Base-by-base conservation (phyloP, 2,329 filamentous ascomycete genomes). In the Phaeosphaeriaceae sp. region DNA sequence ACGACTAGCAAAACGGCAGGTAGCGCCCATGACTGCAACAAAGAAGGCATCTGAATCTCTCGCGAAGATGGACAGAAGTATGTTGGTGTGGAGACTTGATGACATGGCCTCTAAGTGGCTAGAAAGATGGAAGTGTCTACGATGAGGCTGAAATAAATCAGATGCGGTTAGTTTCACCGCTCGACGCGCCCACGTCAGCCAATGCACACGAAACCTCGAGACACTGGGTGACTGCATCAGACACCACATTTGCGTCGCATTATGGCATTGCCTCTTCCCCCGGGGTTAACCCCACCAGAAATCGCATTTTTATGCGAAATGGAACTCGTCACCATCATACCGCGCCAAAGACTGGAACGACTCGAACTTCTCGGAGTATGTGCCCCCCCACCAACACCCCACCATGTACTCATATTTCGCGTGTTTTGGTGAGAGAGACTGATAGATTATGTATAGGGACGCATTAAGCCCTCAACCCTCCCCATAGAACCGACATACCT, bases 291-390 rank as follows among this genome's bases (percentile, higher is more conserved):
- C 63, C 91, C 94, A 51, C 81, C 89, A 57, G 94, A 99, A 77
- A 89, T 95, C 37, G 89, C 92, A 42, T 99, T 97, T 69, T 79
- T 97, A 21, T 96, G 92, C 74, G 94, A 99, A 78, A 97, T 97
- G 92, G 93, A 97, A 77, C 84, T 91, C 66, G 89, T 99, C 47
- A 97, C 92, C 0, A 84, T 99, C 17, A 86, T 97, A 41, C 94
- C 94, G 29, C 89, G 94, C 45, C 92, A 97, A 73, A 85, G 89
- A 57, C 86, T 99, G 44, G 92, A 97, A 60, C 85, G 85, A 61
- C 88, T 99, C 56, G 82, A 90, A 63, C 83, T 99, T 54, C 83
- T 99, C 46, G 87, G 88, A 59, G 94, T 97, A 80, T 79, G 88
- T 84, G 12, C 50, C 62, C 63, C 66, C 67, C 66, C 70, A 56